These are phyloP conservation scores for Leucocoprinus leucothites DNA, from an alignment of 768 basidiomycete species.

Conservation along the genomic window DNA sequence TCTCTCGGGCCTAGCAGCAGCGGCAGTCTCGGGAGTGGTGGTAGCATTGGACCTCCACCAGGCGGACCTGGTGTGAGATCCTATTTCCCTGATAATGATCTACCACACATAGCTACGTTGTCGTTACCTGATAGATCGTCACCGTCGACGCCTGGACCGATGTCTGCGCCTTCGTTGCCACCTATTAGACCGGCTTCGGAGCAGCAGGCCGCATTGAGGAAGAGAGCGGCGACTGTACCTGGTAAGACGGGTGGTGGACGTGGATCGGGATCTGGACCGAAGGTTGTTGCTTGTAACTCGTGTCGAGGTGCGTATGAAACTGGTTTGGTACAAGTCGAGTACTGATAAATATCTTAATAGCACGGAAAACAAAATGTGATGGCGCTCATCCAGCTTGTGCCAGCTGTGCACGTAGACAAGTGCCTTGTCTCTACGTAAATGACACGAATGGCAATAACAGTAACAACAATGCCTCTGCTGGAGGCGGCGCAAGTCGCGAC, in stretches of 20 bases:
- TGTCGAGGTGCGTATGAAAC: conserved; percentile 70
- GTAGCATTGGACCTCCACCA: no score
- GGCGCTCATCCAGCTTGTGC: conserved; percentile 83
- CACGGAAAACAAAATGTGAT: conserved; percentile 88
- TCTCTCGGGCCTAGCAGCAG: background rate
- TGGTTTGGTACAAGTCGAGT: background rate
- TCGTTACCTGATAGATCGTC: conserved; percentile 51
- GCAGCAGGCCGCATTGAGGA: conserved; percentile 64
- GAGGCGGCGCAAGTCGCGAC: background rate
- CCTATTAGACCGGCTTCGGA: conserved; percentile 66
- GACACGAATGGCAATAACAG: conserved; percentile 38
- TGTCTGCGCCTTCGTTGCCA: conserved; percentile 63
- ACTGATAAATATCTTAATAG: conserved; percentile 30
- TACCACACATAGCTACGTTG: conserved; percentile 72
- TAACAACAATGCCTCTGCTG: no score
- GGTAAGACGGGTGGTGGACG: conserved; percentile 48
- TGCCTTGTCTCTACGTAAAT: conserved; percentile 81
- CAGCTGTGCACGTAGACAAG: conserved; percentile 73
- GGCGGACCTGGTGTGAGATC: conserved; percentile 20
- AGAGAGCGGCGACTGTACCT: conserved; percentile 66
- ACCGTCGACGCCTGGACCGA: conserved; percentile 50
- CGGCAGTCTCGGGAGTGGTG: no score
- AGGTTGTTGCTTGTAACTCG: conserved; percentile 87
- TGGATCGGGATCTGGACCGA: conserved; percentile 68
- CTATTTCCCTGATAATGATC: conserved; percentile 57